These are phyloP conservation scores for Suillus luteus DNA, from an alignment of 768 basidiomycete species.

Conservation along the genomic window DNA sequence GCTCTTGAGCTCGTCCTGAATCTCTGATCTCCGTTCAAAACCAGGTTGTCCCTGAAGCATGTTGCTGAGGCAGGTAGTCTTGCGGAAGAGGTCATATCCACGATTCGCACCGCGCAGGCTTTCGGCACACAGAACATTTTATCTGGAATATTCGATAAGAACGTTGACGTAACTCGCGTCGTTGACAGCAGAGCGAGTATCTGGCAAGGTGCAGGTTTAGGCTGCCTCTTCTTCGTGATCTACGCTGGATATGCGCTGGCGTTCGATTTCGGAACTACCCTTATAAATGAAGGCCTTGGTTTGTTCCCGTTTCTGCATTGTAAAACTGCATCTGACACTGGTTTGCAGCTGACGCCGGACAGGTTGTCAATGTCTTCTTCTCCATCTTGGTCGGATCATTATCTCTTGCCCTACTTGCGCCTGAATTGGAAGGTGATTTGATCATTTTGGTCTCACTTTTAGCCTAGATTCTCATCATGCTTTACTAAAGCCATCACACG, in stretches of 20 bases:
- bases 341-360: constrained; percentile 39
- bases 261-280: constrained; percentile 54
- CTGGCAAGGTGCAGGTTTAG: constrained; percentile 40
- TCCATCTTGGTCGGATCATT: constrained; percentile 56
- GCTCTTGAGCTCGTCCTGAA: neutral
- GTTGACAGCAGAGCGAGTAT: constrained; percentile 38
- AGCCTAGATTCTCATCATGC: neutral
- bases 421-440: constrained; percentile 45
- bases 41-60: constrained; percentile 43
- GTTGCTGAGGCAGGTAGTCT: constrained; percentile 50
- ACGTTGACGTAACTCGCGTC: constrained; percentile 37
- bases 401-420: constrained; percentile 52
- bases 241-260: constrained; percentile 42
- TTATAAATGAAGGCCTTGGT: constrained; percentile 39
- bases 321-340: neutral
- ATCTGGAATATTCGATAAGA: constrained; percentile 43
- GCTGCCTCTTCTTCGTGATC: constrained; percentile 51
- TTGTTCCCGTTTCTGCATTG: constrained; percentile 11
- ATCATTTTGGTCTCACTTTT: neutral
- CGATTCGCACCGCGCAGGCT: constrained; percentile 56
- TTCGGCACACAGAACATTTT: constrained; percentile 53
- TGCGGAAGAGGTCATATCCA: constrained; percentile 60
- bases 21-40: neutral
- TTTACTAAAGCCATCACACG: constrained; percentile 41
- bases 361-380: constrained; percentile 55